phyloP scores from a whole-genome alignment of 345 rosid genomes.

The Reutealis trisperma region DNA sequence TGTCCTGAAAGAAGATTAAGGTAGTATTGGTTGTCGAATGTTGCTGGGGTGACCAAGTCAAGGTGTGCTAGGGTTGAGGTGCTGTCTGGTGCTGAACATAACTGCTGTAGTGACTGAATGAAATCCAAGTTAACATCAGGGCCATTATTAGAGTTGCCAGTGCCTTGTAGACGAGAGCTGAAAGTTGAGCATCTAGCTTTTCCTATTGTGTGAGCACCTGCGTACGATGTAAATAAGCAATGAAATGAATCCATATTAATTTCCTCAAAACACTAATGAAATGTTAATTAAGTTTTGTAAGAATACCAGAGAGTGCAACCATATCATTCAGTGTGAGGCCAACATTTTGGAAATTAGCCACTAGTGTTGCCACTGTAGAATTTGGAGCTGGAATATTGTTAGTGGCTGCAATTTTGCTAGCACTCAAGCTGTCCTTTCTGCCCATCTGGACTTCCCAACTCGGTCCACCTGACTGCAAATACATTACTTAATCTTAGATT shows the following conservation, averaged over 20 bases:
- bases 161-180: constrained; percentile 49
- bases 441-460: constrained; percentile 87
- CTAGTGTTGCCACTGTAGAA: constrained; percentile 55
- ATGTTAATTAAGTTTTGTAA: not conserved
- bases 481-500: not conserved
- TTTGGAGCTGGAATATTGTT: constrained; percentile 70
- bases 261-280: too few species aligned
- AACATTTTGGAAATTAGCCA: constrained; percentile 61
- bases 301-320: constrained; percentile 75
- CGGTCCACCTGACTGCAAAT: constrained; percentile 78
- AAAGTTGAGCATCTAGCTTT: constrained; percentile 79
- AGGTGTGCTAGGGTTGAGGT: constrained; percentile 51
- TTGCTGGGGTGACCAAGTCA: constrained; percentile 68
- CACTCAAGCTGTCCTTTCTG: constrained; percentile 60
- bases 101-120: constrained; percentile 62
- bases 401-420: constrained; percentile 67
- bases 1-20: constrained; percentile 70
- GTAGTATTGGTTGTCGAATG: constrained; percentile 85
- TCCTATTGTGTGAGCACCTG: constrained; percentile 84
- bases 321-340: constrained; percentile 68
- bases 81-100: constrained; percentile 42
- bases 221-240: too few species aligned
- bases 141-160: constrained; percentile 29
- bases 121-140: constrained; percentile 51
- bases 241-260: too few species aligned